Conservation (phyloP, 2,329 filamentous ascomycete species). For the Trichoderma atrobrunneum region DNA sequence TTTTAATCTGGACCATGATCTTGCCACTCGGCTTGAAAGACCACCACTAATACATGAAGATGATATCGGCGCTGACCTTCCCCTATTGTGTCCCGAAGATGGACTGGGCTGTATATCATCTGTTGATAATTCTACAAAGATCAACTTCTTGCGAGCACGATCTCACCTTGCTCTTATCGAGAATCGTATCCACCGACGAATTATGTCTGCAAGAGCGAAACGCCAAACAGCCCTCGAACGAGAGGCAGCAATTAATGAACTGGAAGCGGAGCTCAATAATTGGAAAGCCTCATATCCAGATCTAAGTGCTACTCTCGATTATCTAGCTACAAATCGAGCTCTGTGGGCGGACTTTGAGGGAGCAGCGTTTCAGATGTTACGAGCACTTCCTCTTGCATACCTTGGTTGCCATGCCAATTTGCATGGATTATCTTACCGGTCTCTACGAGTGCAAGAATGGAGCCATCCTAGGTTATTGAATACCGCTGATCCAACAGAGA, state of each 20-base stretch:
- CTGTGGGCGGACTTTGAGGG: not conserved
- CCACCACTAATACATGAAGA: slow-evolving; percentile 5
- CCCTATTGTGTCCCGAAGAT: not conserved
- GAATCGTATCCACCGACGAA: not conserved
- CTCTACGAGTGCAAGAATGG: not conserved
- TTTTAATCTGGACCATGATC: not conserved
- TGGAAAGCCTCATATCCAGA: not conserved
- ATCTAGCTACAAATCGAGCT: not conserved
- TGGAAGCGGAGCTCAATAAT: not conserved
- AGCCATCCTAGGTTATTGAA: not conserved
- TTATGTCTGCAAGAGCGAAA: not conserved
- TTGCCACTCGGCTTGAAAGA: not conserved
- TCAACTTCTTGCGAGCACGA: not conserved
- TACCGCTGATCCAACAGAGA: not conserved
- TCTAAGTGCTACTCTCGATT: not conserved
- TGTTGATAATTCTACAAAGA: not conserved
- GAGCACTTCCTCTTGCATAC: not conserved
- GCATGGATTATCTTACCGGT: not conserved
- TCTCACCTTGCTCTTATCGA: slow-evolving; percentile 6
- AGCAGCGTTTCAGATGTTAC: not conserved
- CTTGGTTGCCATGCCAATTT: not conserved
- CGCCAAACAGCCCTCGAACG: not conserved
- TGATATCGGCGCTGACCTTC: not conserved
- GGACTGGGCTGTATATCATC: not conserved
- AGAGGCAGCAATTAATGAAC: not conserved